Base-by-base conservation (phyloP, 2,329 filamentous ascomycete genomes). In the Colletotrichum chlorophyti region DNA sequence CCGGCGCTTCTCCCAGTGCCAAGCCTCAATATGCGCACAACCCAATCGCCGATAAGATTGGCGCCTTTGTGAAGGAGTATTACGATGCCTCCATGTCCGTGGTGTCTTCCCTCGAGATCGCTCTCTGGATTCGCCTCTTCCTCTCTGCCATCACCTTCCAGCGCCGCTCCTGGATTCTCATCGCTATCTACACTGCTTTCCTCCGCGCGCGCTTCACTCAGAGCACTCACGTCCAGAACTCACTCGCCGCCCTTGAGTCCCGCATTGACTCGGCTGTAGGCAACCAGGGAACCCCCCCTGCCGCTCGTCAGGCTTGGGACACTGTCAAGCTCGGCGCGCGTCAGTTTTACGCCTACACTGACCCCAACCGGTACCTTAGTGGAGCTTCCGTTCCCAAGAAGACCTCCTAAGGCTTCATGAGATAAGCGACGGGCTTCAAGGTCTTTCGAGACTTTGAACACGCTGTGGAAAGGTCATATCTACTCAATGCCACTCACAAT, bases 11-110 rank as follows among this genome's bases (percentile, higher is more conserved):
- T 58, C 76, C 81, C 15, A 80, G 76, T 63, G 80, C 83, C 60
- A 89, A 86, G 78, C 79, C 80, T 29, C 83, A 83, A 61, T 74
- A 71, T 60, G 73, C 75, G 27, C 77, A 76, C 66, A 84, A 81
- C 74, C 86, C 87, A 38, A 76, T 93, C 54, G 88, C 91, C 51
- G 93, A 97, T 62, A 85, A 83, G 66, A 97, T 99, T 74, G 93
- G 93, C 66, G 84, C 83, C 69, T 99, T 99, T 70, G 93, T 99
- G 74, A 98, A 98, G 87, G 87, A 93, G 73, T 97, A 98, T 85
- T 99, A 99, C 73, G 95, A 99, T 74, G 79, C 86, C 61, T 96
- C 92, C 76, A 99, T 99, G 95, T 91, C 90, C 57, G 81, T 98
- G 61, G 95, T 99, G 27, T 90, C 94, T 32, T 80, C 83, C 42